Percentiles rank a stretch among this genome's conserved stretches.
Conservation (phyloP, 495 filamentous ascomycete species). For the Talaromyces nanjingensis region DNA sequence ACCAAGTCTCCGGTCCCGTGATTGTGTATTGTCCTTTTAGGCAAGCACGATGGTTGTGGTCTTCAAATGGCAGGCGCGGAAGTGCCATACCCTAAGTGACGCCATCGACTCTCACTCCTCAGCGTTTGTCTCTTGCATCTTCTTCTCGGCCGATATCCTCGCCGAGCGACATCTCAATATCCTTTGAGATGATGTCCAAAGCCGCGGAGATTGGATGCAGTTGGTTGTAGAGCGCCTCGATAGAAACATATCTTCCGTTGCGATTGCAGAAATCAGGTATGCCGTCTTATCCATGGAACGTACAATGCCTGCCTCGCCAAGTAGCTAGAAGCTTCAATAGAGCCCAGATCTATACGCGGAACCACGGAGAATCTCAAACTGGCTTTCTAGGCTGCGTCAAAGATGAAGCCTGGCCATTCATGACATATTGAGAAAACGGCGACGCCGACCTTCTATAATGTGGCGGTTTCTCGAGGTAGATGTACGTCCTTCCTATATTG, state of each 20-base stretch:
- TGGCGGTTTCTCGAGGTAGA: no score
- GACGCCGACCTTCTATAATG: no score
- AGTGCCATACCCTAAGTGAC: background rate
- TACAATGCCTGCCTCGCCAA: no score
- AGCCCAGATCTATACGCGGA: no score
- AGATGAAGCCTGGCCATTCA: no score
- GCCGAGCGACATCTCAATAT: no score
- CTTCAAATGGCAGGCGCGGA: background rate
- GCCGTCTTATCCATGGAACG: no score
- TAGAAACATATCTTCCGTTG: background rate
- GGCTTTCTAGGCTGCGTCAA: no score
- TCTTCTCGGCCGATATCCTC: background rate
- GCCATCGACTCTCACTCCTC: background rate
- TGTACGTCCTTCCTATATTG: no score
- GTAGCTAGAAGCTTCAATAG: no score
- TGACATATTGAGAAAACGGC: no score
- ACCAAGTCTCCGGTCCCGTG: background rate
- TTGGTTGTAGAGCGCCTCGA: background rate
- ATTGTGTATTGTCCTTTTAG: background rate
- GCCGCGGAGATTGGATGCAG: background rate
- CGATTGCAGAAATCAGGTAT: background rate
- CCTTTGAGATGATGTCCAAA: background rate
- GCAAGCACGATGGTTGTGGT: background rate
- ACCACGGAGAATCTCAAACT: no score
- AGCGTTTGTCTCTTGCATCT: background rate